Base-by-base conservation (phyloP, 2,329 filamentous ascomycete species). In the Phyllosticta citriasiana region DNA sequence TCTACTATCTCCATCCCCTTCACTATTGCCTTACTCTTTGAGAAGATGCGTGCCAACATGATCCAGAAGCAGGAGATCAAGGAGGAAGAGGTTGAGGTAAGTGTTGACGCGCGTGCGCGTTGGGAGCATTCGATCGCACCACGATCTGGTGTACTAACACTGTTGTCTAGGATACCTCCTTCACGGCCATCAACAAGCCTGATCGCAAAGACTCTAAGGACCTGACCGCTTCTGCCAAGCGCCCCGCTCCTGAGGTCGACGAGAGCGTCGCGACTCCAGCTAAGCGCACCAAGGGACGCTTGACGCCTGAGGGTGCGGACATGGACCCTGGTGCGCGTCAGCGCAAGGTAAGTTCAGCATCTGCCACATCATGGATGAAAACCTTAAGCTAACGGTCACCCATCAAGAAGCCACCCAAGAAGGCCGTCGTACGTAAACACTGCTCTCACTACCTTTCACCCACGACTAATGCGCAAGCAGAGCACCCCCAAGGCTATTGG, bases 401-500 rank as follows among this genome's bases (percentile, higher is more conserved):
- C 4, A 10, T 6, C 19, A 22, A 22, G 19, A 22, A 53, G 52
- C 12, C 59, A 12, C 59, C 59, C 3, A 14, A 5, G 25, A 60
- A 60, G 47, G 22, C 53, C 33, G 35, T 47, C 6, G 54, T 57
- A 24, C 53, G 33, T 59, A 2, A 24, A 8, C 6, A 25, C 27
- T 5, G 14, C 7, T n/a, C 25, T 50, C 26, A 4, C 22, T 19
- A 25, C 6, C n/a, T 24, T 27, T 33, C 12, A 1, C 4, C 9
- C 25, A 24, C 24, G 7, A 6, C 40, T 47, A 47, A 47, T 6
- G 16, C 40, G n/a, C 40, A 4, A n/a, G 35, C 22, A 60, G 57
- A 60, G 16, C 33, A 30, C 59, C 24, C 47, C n/a, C 24, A 54
- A 47, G 33, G 57, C 58, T 55, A 65, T 64, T 40, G 54, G 63